Evolutionary conservation across 257 asterid species (phyloP).

Genomic region (Asclepias syriaca): DNA sequence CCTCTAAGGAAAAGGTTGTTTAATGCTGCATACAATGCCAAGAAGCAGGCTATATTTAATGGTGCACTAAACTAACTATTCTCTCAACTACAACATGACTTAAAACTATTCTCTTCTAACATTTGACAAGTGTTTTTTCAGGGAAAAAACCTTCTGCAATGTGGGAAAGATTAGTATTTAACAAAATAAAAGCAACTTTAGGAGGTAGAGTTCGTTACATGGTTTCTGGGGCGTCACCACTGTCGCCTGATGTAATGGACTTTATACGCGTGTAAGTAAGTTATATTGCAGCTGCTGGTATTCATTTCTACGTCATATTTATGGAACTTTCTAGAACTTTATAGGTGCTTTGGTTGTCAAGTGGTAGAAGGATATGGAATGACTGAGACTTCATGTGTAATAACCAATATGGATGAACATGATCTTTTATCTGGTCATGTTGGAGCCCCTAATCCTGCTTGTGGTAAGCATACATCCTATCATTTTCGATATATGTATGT

Average conservation of each 20-base stretch:
- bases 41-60: slow-evolving; percentile 73
- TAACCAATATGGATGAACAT: slow-evolving; percentile 65
- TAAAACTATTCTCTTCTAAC: background rate
- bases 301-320: background rate
- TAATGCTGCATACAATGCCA: slow-evolving; percentile 77
- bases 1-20: slow-evolving; percentile 70
- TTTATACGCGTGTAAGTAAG: slow-evolving; percentile 81
- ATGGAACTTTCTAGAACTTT: background rate
- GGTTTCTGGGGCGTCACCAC: slow-evolving; percentile 95
- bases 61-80: slow-evolving; percentile 36
- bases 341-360: slow-evolving; percentile 84
- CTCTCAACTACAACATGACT: background rate
- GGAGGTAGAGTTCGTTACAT: slow-evolving; percentile 91
- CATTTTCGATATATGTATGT: background rate
- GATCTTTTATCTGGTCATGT: slow-evolving; percentile 80
- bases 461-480: slow-evolving; percentile 51
- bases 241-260: slow-evolving; percentile 96
- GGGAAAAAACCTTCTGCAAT: slow-evolving; percentile 79
- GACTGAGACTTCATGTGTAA: slow-evolving; percentile 93
- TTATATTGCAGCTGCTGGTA: slow-evolving; percentile 7
- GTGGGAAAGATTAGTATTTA: slow-evolving; percentile 94
- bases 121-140: slow-evolving; percentile 20
- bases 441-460: slow-evolving; percentile 90
- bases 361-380: slow-evolving; percentile 91
- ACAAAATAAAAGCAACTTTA: slow-evolving; percentile 81